These are phyloP conservation scores for Canna indica DNA, from an alignment of 176 grass and related monocot genomes.

Conservation along the genomic window DNA sequence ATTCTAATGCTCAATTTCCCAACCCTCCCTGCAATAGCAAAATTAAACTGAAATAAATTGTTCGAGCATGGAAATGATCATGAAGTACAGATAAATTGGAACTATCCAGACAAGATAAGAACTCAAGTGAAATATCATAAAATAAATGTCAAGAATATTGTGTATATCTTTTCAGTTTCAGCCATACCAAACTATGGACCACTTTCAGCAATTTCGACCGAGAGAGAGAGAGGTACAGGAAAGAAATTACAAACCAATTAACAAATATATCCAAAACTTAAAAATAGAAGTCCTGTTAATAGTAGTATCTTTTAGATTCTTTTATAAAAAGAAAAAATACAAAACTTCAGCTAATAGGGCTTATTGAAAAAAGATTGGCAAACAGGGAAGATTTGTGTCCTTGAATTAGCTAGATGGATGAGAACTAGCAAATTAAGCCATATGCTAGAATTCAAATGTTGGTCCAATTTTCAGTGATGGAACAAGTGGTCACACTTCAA, in stretches of 20 bases:
- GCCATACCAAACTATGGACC: background rate
- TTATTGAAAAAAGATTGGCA: background rate
- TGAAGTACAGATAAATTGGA: background rate
- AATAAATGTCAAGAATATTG: background rate
- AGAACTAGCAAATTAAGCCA: background rate
- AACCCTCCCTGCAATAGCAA: constrained; percentile 47
- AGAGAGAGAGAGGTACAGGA: background rate
- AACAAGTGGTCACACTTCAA: background rate
- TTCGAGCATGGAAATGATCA: background rate
- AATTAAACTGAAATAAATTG: constrained; percentile 16
- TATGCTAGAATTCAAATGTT: background rate
- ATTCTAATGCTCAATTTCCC: constrained; percentile 93
- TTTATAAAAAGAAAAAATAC: background rate
- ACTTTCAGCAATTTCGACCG: background rate
- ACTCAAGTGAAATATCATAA: background rate
- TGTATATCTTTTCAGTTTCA: background rate
- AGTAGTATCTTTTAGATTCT: background rate
- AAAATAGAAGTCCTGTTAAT: background rate
- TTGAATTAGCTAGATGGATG: background rate
- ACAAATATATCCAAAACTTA: background rate
- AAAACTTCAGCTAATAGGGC: background rate
- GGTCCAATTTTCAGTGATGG: background rate
- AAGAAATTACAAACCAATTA: background rate
- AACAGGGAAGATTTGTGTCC: background rate
- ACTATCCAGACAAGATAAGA: background rate